A percentile compares a stretch with the other conserved stretches of the same genome.
Evolutionary conservation across 1,284 basidiomycete genomes (phyloP).

Genomic region (Cryptococcus deneoformans): DNA sequence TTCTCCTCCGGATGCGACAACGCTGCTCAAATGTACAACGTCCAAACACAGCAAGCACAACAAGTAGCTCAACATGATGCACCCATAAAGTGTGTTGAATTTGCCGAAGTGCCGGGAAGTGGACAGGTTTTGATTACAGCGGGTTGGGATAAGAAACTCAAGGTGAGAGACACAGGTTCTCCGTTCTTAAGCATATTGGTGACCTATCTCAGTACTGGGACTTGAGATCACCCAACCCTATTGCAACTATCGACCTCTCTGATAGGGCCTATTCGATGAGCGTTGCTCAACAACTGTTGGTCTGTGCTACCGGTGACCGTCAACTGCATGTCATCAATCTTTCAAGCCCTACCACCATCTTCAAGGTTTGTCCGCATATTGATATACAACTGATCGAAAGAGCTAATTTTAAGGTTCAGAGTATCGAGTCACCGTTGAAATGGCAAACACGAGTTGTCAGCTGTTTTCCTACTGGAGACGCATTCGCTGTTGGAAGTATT

Average conservation of each 20-base stretch:
- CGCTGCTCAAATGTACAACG: conserved; percentile 74
- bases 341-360: conserved; percentile 69
- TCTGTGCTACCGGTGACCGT: conserved; percentile 63
- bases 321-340: conserved; percentile 85
- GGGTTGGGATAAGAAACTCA: conserved; percentile 88
- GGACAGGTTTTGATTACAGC: conserved; percentile 74
- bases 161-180: conserved; percentile 54
- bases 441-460: conserved; percentile 90
- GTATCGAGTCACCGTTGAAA: conserved; percentile 78
- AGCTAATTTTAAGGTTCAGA: conserved; percentile 51
- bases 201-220: conserved; percentile 79
- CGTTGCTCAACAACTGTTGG: conserved; percentile 35
- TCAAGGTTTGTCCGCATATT: conserved; percentile 58
- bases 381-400: not conserved
- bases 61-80: conserved; percentile 83
- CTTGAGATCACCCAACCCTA: conserved; percentile 65
- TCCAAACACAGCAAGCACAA: conserved; percentile 63
- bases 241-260: conserved; percentile 74
- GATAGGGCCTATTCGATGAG: conserved; percentile 74
- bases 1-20: conserved; percentile 87
- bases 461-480: conserved; percentile 76
- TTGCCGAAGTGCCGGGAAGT: conserved; percentile 62
- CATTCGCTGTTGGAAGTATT: conserved; percentile 89
- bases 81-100: conserved; percentile 71
- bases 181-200: not conserved